Evolutionary conservation across 2,329 filamentous ascomycete genomes (phyloP).

Genomic region (Nannizzia gypsea): DNA sequence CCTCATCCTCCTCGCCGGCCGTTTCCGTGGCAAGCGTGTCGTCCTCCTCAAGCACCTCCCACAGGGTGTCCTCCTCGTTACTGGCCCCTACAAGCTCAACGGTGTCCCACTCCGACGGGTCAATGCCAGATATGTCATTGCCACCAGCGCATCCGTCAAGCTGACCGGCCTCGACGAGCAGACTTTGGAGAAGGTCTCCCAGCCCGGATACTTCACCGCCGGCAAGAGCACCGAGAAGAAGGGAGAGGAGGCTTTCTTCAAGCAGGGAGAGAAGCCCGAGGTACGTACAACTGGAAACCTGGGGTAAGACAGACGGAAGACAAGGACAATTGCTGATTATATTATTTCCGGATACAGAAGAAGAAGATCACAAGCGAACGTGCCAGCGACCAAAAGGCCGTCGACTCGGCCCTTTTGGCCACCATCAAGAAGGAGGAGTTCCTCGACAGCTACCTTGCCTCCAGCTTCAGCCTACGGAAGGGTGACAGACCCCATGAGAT

Average conservation of each 20-base stretch:
- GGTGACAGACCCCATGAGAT: slow-evolving; percentile 99
- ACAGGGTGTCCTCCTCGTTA: slow-evolving; percentile 97
- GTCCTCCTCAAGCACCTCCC: slow-evolving; percentile 95
- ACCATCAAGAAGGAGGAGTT: slow-evolving; percentile 97
- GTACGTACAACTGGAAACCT: slow-evolving; percentile 43
- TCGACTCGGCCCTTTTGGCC: slow-evolving; percentile 91
- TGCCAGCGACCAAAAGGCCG: slow-evolving; percentile 92
- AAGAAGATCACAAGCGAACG: slow-evolving; percentile 88
- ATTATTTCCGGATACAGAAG: slow-evolving; percentile 53
- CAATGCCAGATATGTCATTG: slow-evolving; percentile 41
- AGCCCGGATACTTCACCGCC: slow-evolving; percentile 88
- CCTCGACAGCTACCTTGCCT: slow-evolving; percentile 85
- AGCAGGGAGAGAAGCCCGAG: slow-evolving; percentile 96
- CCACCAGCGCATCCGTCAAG: slow-evolving; percentile 40
- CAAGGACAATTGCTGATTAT: slow-evolving; percentile 27
- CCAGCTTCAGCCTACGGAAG: slow-evolving; percentile 96
- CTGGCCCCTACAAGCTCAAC: slow-evolving; percentile 99
- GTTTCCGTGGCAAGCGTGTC: slow-evolving; percentile 99
- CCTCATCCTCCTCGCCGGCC: slow-evolving; percentile 97
- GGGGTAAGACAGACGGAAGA: not conserved
- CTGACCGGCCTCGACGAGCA: slow-evolving; percentile 65
- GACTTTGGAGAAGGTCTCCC: slow-evolving; percentile 69
- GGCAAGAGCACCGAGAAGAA: slow-evolving; percentile 88
- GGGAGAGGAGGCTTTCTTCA: slow-evolving; percentile 99
- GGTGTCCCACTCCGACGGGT: slow-evolving; percentile 86